Percentiles rank a stretch among this genome's conserved stretches.
phyloP scores from a whole-genome alignment of 2,329 filamentous ascomycete genomes.

The Botryotinia convoluta region DNA sequence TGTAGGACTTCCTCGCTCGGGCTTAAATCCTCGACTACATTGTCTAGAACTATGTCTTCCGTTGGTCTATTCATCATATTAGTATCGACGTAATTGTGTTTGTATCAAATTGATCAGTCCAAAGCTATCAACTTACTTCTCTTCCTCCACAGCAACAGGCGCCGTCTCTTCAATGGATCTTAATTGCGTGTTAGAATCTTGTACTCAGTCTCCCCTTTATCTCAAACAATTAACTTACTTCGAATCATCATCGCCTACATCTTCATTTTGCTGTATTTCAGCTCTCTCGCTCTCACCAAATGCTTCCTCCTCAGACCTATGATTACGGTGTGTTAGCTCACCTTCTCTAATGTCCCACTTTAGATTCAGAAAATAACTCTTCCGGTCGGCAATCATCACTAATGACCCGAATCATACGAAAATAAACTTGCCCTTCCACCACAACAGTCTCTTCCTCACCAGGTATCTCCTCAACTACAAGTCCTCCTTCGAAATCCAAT shows the following conservation, averaged over 20 bases:
- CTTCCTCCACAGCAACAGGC: not conserved
- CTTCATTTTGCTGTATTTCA: not conserved
- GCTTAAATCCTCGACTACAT: not conserved
- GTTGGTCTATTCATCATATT: not conserved
- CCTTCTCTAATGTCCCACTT: accelerated
- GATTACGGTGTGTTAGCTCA: not conserved
- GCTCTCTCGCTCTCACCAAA: not conserved
- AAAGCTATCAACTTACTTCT: not conserved
- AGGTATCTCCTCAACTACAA: not conserved
- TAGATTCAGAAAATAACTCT: not conserved
- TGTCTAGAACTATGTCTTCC: not conserved
- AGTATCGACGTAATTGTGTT: not conserved
- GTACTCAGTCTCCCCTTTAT: not conserved
- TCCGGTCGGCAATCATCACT: not conserved
- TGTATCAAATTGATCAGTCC: not conserved
- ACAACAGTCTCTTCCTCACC: conserved; percentile 3
- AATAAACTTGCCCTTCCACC: not conserved
- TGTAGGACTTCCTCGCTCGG: not conserved
- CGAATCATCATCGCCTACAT: not conserved
- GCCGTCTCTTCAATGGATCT: not conserved
- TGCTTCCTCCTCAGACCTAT: not conserved
- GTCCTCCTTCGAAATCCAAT: not conserved
- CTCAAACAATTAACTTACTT: not conserved
- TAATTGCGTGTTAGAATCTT: not conserved
- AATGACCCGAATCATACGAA: not conserved